Percentiles rank a stretch among this genome's conserved stretches.
Conservation (phyloP, 1,284 basidiomycete species). For the Somion occarium region DNA sequence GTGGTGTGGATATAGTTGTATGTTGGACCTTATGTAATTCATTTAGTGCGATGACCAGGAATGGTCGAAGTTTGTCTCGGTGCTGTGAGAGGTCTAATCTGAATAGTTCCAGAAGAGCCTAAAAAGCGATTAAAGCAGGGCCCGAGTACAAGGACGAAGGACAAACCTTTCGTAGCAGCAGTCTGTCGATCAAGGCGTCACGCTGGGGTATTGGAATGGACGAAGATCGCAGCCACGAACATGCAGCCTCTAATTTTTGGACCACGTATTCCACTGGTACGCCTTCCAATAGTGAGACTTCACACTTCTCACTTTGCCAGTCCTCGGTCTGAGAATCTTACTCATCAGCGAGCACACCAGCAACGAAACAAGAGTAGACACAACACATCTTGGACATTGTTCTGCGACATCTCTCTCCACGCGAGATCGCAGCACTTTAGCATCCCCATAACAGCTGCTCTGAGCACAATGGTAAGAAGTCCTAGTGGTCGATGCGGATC, state of each 20-base stretch:
- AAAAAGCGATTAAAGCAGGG: slow-evolving; percentile 1
- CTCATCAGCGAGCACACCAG: slow-evolving; percentile 8
- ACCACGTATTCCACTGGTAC: slow-evolving; percentile 59
- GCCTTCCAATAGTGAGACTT: slow-evolving; percentile 72
- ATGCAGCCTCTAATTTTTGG: slow-evolving; percentile 54
- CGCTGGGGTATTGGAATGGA: slow-evolving; percentile 16
- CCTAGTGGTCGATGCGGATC: slow-evolving; percentile 45
- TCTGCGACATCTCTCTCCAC: slow-evolving; percentile 76
- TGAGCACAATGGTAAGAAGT: slow-evolving; percentile 66
- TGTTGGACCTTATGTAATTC: slow-evolving; percentile 38
- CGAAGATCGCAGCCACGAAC: slow-evolving; percentile 40
- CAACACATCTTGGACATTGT: slow-evolving; percentile 72
- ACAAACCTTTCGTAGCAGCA: slow-evolving; percentile 55
- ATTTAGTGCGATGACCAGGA: slow-evolving; percentile 38
- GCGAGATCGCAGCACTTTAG: slow-evolving; percentile 82
- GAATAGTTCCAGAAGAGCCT: slow-evolving; percentile 52
- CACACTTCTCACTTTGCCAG: slow-evolving; percentile 84
- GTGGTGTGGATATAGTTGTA: slow-evolving; percentile 33
- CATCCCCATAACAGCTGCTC: slow-evolving; percentile 66
- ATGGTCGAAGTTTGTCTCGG: slow-evolving; percentile 29
- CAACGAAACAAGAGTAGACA: slow-evolving; percentile 13
- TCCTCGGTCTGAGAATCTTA: slow-evolving; percentile 68
- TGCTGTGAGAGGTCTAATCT: slow-evolving; percentile 34
- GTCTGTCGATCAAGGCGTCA: slow-evolving; percentile 43
- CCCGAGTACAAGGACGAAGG: neutral